Conservation (phyloP, 768 basidiomycete species). For the Lactifluus pinguis region DNA sequence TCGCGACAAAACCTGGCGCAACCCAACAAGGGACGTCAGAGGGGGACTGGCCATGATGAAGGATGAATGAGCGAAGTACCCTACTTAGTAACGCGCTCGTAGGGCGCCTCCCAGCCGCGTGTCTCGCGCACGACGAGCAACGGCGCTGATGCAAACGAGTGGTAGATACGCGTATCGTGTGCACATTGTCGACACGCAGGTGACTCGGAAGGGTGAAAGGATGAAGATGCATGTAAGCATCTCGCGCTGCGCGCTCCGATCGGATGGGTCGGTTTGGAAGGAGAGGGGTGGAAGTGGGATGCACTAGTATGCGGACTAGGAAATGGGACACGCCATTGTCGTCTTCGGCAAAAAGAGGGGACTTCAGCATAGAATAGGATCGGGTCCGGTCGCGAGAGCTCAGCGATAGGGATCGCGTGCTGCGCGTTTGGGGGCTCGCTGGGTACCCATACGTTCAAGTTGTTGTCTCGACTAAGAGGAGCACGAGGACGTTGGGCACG, state of each 20-base stretch:
- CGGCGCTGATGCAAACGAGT: slow-evolving; percentile 58
- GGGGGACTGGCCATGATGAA: no score
- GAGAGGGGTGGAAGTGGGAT: slow-evolving; percentile 25
- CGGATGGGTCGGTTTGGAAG: neutral
- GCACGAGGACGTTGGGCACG: no score
- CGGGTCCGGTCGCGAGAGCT: slow-evolving; percentile 84
- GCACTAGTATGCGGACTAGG: slow-evolving; percentile 79
- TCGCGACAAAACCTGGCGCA: slow-evolving; percentile 49
- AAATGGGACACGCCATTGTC: slow-evolving; percentile 89
- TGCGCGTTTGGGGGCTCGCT: slow-evolving; percentile 47
- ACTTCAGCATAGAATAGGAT: slow-evolving; percentile 98
- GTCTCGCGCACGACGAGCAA: slow-evolving; percentile 68
- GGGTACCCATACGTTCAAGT: slow-evolving; percentile 56
- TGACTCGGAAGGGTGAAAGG: slow-evolving; percentile 71
- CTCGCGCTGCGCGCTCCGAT: no score
- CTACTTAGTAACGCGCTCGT: slow-evolving; percentile 69
- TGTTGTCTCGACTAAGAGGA: no score
- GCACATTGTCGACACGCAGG: slow-evolving; percentile 48
- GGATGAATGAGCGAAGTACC: slow-evolving; percentile 33
- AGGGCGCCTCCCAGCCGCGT: slow-evolving; percentile 87
- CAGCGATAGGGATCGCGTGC: slow-evolving; percentile 72
- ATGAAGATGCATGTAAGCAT: slow-evolving; percentile 91
- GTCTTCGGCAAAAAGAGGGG: slow-evolving; percentile 73
- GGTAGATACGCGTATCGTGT: slow-evolving; percentile 84
- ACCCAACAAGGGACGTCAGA: neutral